phyloP scores from a whole-genome alignment of 2,329 filamentous ascomycete species.

The Calcarisporium arbuscula region DNA sequence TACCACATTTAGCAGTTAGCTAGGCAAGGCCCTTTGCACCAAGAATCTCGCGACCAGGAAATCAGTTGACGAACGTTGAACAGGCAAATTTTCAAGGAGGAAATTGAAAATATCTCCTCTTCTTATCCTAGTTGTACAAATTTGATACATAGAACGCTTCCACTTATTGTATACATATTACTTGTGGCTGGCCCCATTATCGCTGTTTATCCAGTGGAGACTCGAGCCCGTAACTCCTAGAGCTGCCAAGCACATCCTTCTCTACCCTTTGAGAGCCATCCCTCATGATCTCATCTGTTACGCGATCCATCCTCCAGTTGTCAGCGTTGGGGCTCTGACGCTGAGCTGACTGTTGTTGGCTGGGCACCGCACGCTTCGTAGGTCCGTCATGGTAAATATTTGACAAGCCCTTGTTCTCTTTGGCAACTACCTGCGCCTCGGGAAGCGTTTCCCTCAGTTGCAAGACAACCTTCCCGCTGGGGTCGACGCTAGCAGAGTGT shows the following conservation, averaged over 20 bases:
- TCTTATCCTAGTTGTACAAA: constrained; percentile 14
- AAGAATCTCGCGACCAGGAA: too few relatives aligned
- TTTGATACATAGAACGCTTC: constrained; percentile 6
- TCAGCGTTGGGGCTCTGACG: constrained; percentile 8
- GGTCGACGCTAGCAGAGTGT: constrained; percentile 37
- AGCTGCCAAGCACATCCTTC: constrained; percentile 38
- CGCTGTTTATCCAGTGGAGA: constrained; percentile 10
- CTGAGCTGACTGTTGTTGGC: constrained; percentile 4
- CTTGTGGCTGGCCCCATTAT: constrained; percentile 10
- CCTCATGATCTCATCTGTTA: constrained; percentile 22
- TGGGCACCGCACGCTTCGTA: constrained; percentile 13
- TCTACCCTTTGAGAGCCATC: constrained; percentile 41
- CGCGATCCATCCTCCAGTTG: constrained; percentile 15
- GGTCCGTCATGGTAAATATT: constrained; percentile 23
- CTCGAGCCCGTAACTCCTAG: constrained; percentile 31
- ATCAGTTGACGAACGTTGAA: too few relatives aligned
- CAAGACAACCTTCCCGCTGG: constrained; percentile 43
- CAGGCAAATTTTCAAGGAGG: too few relatives aligned
- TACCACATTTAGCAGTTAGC: too few relatives aligned
- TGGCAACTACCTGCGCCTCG: constrained; percentile 36
- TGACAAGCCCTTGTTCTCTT: constrained; percentile 35
- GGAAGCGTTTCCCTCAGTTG: constrained; percentile 31
- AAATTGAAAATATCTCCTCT: too few relatives aligned
- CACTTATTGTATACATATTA: constrained; percentile 1
- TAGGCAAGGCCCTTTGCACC: too few relatives aligned